phyloP scores from a whole-genome alignment of 495 filamentous ascomycete genomes.

The Penicillium psychrofluorescens region DNA sequence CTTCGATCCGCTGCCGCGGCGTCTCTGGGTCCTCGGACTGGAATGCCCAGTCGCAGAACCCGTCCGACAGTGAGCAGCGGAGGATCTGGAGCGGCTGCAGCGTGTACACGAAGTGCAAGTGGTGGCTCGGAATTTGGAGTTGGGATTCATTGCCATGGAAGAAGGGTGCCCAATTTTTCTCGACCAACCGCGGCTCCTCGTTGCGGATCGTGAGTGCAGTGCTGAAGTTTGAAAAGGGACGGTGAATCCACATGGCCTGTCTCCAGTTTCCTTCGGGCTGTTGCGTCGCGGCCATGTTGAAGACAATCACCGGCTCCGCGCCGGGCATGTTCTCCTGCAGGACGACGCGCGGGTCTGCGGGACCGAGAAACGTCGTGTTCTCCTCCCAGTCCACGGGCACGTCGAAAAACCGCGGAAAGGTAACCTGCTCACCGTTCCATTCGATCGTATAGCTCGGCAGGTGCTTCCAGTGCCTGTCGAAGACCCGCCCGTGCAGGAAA shows the following conservation, averaged over 20 bases:
- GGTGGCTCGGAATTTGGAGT: neutral
- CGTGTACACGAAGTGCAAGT: slow-evolving; percentile 1
- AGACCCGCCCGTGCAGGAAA: slow-evolving; percentile 1
- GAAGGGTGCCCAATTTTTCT: slow-evolving; percentile 3
- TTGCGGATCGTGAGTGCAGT: neutral
- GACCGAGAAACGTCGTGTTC: neutral
- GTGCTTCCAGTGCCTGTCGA: slow-evolving; percentile 1
- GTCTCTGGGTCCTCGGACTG: neutral
- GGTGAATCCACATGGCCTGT: slow-evolving; percentile 2
- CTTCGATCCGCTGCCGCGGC: neutral
- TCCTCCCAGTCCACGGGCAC: neutral
- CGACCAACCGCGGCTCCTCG: neutral
- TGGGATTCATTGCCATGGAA: neutral
- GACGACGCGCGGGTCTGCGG: slow-evolving; percentile 1
- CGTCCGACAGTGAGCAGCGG: neutral
- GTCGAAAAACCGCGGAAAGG: neutral
- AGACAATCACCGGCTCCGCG: neutral
- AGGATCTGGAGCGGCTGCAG: slow-evolving; percentile 1
- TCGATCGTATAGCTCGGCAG: neutral
- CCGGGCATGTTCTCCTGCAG: neutral
- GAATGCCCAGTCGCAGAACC: slow-evolving; percentile 1
- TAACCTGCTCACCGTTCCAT: neutral
- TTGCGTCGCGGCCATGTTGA: slow-evolving; percentile 1
- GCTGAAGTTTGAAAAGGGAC: neutral
- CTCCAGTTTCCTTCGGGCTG: neutral